A percentile compares a stretch with the other conserved stretches of the same genome.
Evolutionary conservation across 352 stramenopile species (phyloP).

Genomic region (Phytopythium ostracodes): DNA sequence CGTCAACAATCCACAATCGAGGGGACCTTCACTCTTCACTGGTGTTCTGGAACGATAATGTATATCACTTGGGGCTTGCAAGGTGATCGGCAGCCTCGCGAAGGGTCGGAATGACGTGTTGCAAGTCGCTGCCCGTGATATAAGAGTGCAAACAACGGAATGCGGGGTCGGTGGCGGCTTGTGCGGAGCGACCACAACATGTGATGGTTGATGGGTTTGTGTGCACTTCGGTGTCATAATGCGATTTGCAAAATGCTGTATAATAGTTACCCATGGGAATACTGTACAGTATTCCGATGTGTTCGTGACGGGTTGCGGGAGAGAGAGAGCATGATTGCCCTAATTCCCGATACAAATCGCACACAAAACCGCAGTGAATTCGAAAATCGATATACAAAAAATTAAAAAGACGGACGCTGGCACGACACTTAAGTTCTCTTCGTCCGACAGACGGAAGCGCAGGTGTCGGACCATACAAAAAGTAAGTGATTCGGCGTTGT

Average conservation of each 20-base stretch:
- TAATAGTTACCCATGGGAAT: not conserved
- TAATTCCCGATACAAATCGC: no score
- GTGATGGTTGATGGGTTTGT: no score
- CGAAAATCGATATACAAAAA: not conserved
- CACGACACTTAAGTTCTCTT: not conserved
- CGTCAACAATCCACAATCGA: not conserved
- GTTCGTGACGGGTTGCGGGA: not conserved
- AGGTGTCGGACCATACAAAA: not conserved
- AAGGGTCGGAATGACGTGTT: no score
- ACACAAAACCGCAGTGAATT: not conserved
- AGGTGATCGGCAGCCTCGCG: no score
- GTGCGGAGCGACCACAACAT: no score
- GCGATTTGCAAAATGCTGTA: not conserved
- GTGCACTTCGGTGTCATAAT: not conserved
- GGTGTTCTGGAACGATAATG: no score
- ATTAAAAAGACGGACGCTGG: not conserved
- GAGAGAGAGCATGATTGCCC: no score
- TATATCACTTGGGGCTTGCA: no score
- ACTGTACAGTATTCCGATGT: no score
- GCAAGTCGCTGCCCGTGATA: no score
- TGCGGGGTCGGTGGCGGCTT: no score
- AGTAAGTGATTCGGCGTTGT: not conserved
- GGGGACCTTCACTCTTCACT: not conserved
- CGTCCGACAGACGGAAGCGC: not conserved
- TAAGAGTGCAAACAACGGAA: no score